Evolutionary conservation across 2,329 filamentous ascomycete species (phyloP), one percentile per base, ranked within the genome.

Genomic region (Fusarium circinatum): DNA sequence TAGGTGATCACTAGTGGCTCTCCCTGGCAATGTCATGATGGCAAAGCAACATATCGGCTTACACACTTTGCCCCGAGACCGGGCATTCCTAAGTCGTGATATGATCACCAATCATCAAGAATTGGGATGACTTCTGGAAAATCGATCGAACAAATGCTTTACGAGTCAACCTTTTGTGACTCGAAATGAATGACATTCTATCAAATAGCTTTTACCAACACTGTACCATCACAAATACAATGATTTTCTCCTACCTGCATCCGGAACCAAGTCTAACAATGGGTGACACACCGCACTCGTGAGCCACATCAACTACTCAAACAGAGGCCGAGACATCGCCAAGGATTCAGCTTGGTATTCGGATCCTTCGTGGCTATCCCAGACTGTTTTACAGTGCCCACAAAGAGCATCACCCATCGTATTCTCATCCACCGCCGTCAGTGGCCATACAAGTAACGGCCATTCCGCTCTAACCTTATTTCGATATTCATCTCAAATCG

Each of bases 381-480:
- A 26, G 26, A n/a, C 28, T 32, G n/a, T 32, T 48, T 47, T 12
- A 24, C n/a, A n/a, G 26, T 59, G 13, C 26, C n/a, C 65, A 32
- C 56, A 34, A 34, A 45, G 51, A 52, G 45, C 39, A 39, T 62
- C 47, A n/a, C 26, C 34, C 17, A 62, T 70, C 41, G 28, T 38
- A n/a, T 24, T 41, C 32, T 32, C 41, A 44, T 52, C 68, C 62
- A 59, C 51, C 48, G 42, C 49, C 67, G 65, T 68, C 49, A 60
- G 51, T 74, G 66, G 62, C 58, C 41, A 49, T 32, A 51, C n/a
- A 9, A 45, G 51, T 39, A 52, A 39, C 45, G 18, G 41, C 51
- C 28, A 38, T 68, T 51, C 71, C 52, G 34, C 55, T 70, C 61
- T 59, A 75, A 75, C 71, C 49, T 55, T 70, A 62, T 69, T 68